Conservation (phyloP, 108 stramenopile genomes). For the Skeletonema menzelii region DNA sequence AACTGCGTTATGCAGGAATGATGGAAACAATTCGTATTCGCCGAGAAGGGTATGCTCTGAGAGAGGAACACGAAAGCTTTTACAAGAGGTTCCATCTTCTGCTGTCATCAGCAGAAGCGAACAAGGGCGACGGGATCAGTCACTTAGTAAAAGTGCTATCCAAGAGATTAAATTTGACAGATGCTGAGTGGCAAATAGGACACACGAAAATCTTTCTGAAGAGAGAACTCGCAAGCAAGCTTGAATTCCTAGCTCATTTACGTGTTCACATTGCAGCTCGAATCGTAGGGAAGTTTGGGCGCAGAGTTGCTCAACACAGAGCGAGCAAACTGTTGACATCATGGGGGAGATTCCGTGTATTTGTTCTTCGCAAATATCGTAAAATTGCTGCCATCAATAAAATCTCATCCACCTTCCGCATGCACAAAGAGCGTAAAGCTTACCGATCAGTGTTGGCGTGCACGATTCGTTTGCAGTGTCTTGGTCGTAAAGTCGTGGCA, state of each 20-base stretch:
- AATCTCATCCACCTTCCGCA: constrained; percentile 59
- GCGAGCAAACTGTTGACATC: constrained; percentile 54
- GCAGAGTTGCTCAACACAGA: constrained; percentile 48
- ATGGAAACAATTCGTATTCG: constrained; percentile 98
- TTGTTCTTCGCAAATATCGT: constrained; percentile 52
- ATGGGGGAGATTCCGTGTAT: constrained; percentile 69
- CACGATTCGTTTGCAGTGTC: constrained; percentile 59
- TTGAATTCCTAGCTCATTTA: constrained; percentile 77
- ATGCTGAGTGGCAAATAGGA: constrained; percentile 91
- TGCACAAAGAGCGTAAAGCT: constrained; percentile 23
- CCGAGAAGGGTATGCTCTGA: constrained; percentile 89
- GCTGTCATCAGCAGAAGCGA: constrained; percentile 56
- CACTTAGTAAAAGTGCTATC: constrained; percentile 76
- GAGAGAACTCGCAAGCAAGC: constrained; percentile 79
- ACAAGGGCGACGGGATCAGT: constrained; percentile 65
- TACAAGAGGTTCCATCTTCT: constrained; percentile 83
- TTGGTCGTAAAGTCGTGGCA: constrained; percentile 52
- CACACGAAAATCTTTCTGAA: constrained; percentile 88
- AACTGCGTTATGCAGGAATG: constrained; percentile 97
- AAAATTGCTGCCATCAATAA: constrained; percentile 44
- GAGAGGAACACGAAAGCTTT: constrained; percentile 88
- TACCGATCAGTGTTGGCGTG: constrained; percentile 28
- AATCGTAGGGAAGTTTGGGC: constrained; percentile 63
- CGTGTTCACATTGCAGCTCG: constrained; percentile 71
- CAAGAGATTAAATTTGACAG: constrained; percentile 72